Evolutionary conservation across 345 rosid genomes (phyloP).

Genomic region (Alliaria petiolata): DNA sequence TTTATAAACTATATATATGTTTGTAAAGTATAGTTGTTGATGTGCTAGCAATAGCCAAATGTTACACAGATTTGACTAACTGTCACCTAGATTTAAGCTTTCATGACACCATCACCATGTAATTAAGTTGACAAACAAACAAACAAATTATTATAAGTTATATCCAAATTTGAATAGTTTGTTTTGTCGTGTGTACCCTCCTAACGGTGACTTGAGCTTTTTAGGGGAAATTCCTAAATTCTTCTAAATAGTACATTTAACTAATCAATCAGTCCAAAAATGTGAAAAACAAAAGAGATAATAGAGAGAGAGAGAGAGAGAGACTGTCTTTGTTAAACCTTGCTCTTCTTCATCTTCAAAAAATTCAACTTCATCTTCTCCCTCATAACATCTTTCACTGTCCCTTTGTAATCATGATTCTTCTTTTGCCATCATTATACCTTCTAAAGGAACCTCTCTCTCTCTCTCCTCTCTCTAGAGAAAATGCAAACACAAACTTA

Average conservation of each 20-base stretch:
- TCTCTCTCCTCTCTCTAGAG: conserved; percentile 25
- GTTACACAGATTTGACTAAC: conserved; percentile 23
- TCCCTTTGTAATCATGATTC: conserved; percentile 68
- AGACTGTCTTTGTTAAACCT: neutral
- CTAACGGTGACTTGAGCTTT: conserved; percentile 29
- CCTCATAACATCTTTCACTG: conserved; percentile 39
- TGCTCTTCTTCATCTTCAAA: conserved; percentile 24
- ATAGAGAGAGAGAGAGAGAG: neutral
- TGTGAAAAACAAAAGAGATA: neutral
- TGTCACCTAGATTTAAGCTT: conserved; percentile 24
- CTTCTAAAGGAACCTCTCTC: conserved; percentile 39
- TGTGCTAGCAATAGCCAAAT: conserved; percentile 11
- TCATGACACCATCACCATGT: conserved; percentile 12
- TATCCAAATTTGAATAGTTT: conserved; percentile 20
- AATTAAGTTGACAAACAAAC: conserved; percentile 26
- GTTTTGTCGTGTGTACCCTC: conserved; percentile 13
- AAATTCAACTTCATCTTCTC: conserved; percentile 33
- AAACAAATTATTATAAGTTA: neutral
- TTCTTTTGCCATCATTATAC: conserved; percentile 61
- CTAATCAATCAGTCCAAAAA: conserved; percentile 17
- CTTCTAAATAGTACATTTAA: conserved; percentile 26
- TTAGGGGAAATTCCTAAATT: conserved; percentile 23
- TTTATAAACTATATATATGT: neutral
- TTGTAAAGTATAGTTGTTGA: neutral
- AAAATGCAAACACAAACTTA: conserved; percentile 14